Evolutionary conservation across 176 grass and related monocot genomes (phyloP), one percentile per base, ranked within the genome.

Genomic region (Raddia guianensis): DNA sequence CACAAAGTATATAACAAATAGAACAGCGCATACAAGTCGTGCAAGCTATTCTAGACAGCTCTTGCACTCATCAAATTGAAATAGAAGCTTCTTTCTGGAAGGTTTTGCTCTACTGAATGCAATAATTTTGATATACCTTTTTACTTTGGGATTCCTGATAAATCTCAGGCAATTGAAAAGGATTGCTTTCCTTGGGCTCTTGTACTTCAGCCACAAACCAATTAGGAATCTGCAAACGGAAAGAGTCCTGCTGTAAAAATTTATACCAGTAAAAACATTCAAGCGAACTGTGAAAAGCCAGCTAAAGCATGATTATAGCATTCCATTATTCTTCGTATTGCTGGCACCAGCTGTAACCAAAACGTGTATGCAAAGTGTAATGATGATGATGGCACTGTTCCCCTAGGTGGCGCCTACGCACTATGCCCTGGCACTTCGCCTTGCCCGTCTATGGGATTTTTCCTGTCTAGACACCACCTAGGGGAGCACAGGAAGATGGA

Each of bases 121-220:
- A 55, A 49, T 20, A 9, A 64, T 43, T 18, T 49, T 49, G 19
- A 21, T 46, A 19, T 81, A 99, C 96, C 96, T 95, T 99, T 77
- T 90, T 95, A 65, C 66, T 91, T 83, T 95, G 96, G 53, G 82
- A 91, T 80, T 80, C 54, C 44, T 56, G 61, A 83, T 99, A 99
- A 88, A 73, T 85, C 91, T 99, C 93, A 86, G 96, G 96, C 72
- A 99, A 84, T 73, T 72, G 78, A 86, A 99, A 99, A 56, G 90
- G 93, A 75, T 91, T 93, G 73, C 75, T 80, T 47, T 86, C 86
- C 65, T 80, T 93, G 56, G 84, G 63, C 33, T 91, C 78, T 88
- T 78, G 82, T 52, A 77, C 84, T 86, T 93, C 88, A 70, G 66
- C 58, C 21, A 74, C 89, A 86, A 91, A 89, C 88, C 84, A 95